A percentile compares a stretch with the other conserved stretches of the same genome.
Evolutionary conservation across 2,329 filamentous ascomycete species (phyloP).

Genomic region (Beauveria rudraprayagi): DNA sequence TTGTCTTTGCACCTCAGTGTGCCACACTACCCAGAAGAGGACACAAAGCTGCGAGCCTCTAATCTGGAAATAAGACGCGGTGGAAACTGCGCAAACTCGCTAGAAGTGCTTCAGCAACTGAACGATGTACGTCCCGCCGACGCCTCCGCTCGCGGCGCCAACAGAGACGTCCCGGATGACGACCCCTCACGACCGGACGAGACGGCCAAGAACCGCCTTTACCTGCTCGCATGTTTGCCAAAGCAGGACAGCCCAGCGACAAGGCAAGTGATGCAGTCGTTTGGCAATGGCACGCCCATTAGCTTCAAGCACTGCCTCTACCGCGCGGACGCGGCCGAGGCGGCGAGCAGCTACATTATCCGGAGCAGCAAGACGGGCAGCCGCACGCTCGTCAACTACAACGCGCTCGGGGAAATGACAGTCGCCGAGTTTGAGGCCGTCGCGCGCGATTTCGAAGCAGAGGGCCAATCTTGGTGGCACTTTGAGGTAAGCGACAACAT

Average conservation of each 20-base stretch:
- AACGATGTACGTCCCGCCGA: constrained; percentile 25
- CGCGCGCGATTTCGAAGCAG: constrained; percentile 28
- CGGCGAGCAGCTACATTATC: constrained; percentile 63
- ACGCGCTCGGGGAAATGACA: constrained; percentile 60
- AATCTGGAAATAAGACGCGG: constrained; percentile 52
- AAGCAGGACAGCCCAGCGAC: constrained; percentile 41
- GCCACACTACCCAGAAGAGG: constrained; percentile 59
- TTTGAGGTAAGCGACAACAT: constrained; percentile 50
- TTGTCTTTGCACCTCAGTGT: constrained; percentile 36
- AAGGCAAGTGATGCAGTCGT: constrained; percentile 44
- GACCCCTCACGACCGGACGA: neutral
- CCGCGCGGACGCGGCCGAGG: constrained; percentile 42
- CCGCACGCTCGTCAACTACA: constrained; percentile 65
- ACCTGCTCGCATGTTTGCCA: constrained; percentile 49
- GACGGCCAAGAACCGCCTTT: constrained; percentile 21
- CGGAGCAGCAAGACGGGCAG: constrained; percentile 50
- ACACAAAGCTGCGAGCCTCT: constrained; percentile 63
- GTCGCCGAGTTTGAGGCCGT: constrained; percentile 47
- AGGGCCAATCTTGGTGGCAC: constrained; percentile 54
- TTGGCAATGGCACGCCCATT: constrained; percentile 36
- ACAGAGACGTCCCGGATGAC: constrained; percentile 12
- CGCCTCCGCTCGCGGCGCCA: neutral
- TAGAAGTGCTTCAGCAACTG: constrained; percentile 63
- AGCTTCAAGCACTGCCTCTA: constrained; percentile 51
- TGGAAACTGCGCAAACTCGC: constrained; percentile 64